A percentile compares a stretch with the other conserved stretches of the same genome.
Evolutionary conservation across 352 stramenopile species (phyloP).

Genomic region (Phytophthora pisi): DNA sequence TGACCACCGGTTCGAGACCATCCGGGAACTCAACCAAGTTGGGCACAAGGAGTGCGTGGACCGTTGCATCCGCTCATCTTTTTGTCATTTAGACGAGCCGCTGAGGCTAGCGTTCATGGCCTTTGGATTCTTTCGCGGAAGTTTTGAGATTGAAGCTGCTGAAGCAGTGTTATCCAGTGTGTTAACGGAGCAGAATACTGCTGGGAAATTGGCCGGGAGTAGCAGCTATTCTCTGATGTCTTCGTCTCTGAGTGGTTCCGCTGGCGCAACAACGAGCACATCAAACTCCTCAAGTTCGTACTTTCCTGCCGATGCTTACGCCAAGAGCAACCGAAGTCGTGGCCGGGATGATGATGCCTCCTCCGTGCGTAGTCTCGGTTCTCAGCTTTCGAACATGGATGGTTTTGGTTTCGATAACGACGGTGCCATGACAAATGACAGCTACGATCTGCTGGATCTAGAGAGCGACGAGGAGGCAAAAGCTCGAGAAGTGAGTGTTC

Average conservation of each 20-base stretch:
- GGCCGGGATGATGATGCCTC: slow-evolving; percentile 53
- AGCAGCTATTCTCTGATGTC: slow-evolving; percentile 31
- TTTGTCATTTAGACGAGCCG: slow-evolving; percentile 74
- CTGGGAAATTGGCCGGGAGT: slow-evolving; percentile 16
- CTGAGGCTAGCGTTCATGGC: slow-evolving; percentile 84
- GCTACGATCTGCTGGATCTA: slow-evolving; percentile 77
- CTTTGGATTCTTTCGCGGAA: slow-evolving; percentile 82
- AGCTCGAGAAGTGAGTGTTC: slow-evolving; percentile 51
- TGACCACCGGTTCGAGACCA: slow-evolving; percentile 73
- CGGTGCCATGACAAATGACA: slow-evolving; percentile 79
- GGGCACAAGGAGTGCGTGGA: slow-evolving; percentile 82
- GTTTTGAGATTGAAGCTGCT: slow-evolving; percentile 73
- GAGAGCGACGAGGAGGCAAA: slow-evolving; percentile 73
- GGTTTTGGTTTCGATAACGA: slow-evolving; percentile 79
- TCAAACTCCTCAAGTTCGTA: slow-evolving; percentile 32
- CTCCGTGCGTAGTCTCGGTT: slow-evolving; percentile 67
- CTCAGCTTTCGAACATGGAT: slow-evolving; percentile 72
- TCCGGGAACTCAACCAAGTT: slow-evolving; percentile 76
- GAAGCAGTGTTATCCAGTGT: slow-evolving; percentile 71
- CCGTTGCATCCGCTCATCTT: slow-evolving; percentile 82
- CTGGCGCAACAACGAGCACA: slow-evolving; percentile 5
- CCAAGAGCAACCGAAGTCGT: slow-evolving; percentile 38
- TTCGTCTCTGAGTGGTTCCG: slow-evolving; percentile 31
- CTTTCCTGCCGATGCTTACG: slow-evolving; percentile 65
- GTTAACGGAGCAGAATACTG: slow-evolving; percentile 25